Base-by-base conservation (phyloP, 2,329 filamentous ascomycete species). In the Aspergillus sp. region DNA sequence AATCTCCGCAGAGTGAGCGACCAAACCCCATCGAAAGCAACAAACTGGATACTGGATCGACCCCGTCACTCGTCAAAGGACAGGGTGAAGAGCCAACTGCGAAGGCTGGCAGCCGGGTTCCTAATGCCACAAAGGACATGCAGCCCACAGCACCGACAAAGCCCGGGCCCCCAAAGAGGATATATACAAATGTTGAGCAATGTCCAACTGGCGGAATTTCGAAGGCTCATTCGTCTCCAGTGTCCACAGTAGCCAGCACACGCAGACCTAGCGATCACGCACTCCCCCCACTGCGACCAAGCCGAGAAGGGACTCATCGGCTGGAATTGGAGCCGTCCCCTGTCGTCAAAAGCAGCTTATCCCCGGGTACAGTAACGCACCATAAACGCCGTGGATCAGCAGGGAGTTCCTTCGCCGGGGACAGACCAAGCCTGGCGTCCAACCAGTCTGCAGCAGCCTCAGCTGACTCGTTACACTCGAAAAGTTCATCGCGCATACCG, bases 251-350 rank as follows among this genome's bases (percentile, higher is more conserved):
- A 10, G 2, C 16, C 11, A 16, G 22, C 10, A 36, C 32, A 35
- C n/a, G 9, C 14, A 45, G 41, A 70, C 14, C 51, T 6, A 49
- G 55, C 32, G 54, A 35, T 32, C 41, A 54, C 33, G 64, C 70
- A 10, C 68, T 67, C 14, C 79, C 79, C 33, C 85, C 86, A 30
- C 68, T 74, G 32, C 76, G 87, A 46, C 87, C 87, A 1, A 90
- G 86, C 61, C 79, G 87, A 67, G 83, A 88, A 62, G 86, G 86
- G 20, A 85, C 85, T 0, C 81, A 82, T 4, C 79, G 83, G 52
- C 75, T 90, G 44, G 79, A 83, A 26, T 74, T 76, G 51, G 72
- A 76, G 11, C 73, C 77, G 11, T 80, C 78, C 1, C 79, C 81
- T 4, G 69, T 84, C 13, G 77, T 84, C 14, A 78, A 80, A 53